Base-by-base conservation (phyloP, 345 rosid genomes). In the Ricinus communis region DNA sequence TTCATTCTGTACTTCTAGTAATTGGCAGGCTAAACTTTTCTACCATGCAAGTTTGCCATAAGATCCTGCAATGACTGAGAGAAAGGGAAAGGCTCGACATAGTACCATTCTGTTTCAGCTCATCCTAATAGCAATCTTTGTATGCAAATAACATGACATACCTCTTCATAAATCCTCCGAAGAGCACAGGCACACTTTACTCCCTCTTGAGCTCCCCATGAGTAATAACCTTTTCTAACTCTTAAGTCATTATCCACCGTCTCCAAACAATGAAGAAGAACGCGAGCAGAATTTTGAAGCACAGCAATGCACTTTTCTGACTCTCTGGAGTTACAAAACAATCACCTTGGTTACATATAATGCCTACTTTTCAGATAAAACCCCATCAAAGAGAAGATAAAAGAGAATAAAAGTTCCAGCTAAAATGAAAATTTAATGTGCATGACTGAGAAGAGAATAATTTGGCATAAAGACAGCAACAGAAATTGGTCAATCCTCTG, bases 91-190 rank as follows among this genome's bases (percentile, higher is more conserved):
- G 25, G 25, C 24, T 9, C 6, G 28, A 53, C 57, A 53, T 22
- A 2, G 14, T 8, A n/a, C 21, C 57, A 53, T 53, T 49, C 9
- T 53, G 10, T 53, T 49, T 21, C 57, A 53, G 28, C 11, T 21
- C 8, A 53, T 21, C 57, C 21, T 9, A 53, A 53, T n/a, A 8
- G 28, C 27, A 27, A 7, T 53, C 57, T 53, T 53, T 5, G 27
- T 33, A 9, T 8, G 47, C 47, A 43, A 43, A 43, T 33, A 41
- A 72, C 46, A 24, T 10, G 27, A 62, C 74, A 49, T 65, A 95
- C 99, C 99, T 95, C 99, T 87, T 95, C 97, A 41, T 90, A 92
- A 71, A 92, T 89, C 80, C 99, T 90, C 63, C 97, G 86, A 16
- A 90, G 86, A 68, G 81, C 86, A 79, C 85, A 74, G 27, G 98